Conservation (phyloP, 2,329 filamentous ascomycete species). For the Neofusicoccum umdonicola region DNA sequence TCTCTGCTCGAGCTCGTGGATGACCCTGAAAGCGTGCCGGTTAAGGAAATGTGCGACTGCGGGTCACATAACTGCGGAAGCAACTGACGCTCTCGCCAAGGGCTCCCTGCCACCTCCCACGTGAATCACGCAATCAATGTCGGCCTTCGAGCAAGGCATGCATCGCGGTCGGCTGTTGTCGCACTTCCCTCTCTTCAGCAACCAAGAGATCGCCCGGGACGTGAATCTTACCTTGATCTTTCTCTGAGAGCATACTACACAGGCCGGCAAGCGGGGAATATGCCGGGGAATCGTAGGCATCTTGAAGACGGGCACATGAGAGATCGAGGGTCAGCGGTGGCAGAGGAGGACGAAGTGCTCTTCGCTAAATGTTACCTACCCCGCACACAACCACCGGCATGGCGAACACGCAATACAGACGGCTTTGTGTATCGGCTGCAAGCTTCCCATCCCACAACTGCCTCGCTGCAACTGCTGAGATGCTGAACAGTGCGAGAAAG, state of each 20-base stretch:
- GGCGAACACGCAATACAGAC: too few relatives aligned
- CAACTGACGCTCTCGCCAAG: neutral
- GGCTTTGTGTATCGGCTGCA: too few relatives aligned
- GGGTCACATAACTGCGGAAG: too few relatives aligned
- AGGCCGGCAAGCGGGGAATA: neutral
- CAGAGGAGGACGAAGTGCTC: too few relatives aligned
- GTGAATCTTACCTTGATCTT: neutral
- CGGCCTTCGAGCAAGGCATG: neutral
- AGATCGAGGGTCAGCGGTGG: too few relatives aligned
- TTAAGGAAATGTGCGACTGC: neutral
- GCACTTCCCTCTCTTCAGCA: neutral
- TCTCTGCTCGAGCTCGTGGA: neutral
- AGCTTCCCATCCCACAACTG: too few relatives aligned
- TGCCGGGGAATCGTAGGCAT: neutral
- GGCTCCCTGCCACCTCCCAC: neutral
- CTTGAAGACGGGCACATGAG: too few relatives aligned
- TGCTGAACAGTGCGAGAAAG: too few relatives aligned
- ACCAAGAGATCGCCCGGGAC: accelerated
- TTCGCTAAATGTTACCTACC: too few relatives aligned
- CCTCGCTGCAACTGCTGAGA: too few relatives aligned
- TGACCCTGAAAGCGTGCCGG: neutral
- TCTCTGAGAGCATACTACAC: neutral
- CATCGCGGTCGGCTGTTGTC: constrained; percentile 1
- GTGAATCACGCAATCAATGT: neutral
- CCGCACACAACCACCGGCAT: too few relatives aligned